Evolutionary conservation across 2,329 filamentous ascomycete species (phyloP).

Genomic region (Fusarium sp.): DNA sequence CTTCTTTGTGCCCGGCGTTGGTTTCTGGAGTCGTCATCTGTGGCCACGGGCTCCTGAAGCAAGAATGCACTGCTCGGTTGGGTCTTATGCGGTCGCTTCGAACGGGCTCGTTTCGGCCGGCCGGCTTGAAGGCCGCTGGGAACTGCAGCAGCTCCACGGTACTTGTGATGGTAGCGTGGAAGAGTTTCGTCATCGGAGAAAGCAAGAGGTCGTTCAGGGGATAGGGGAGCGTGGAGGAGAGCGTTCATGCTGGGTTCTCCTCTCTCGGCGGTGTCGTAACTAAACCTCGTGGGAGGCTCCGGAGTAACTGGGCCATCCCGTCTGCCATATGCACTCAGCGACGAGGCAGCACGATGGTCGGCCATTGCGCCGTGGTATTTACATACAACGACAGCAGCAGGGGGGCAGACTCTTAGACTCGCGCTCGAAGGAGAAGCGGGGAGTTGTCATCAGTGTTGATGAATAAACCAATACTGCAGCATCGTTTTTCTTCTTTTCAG

Average conservation of each 20-base stretch:
- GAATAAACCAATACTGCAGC: constrained; percentile 30
- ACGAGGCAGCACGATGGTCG: constrained; percentile 35
- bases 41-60: constrained; percentile 54
- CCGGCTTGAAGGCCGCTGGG: constrained; percentile 29
- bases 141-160: constrained; percentile 24
- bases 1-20: constrained; percentile 42
- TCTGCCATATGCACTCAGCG: constrained; percentile 36
- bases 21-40: constrained; percentile 43
- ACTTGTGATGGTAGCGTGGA: constrained; percentile 32
- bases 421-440: constrained; percentile 21
- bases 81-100: constrained; percentile 50
- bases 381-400: constrained; percentile 30
- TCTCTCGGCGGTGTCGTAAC: constrained; percentile 38
- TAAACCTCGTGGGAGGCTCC: constrained; percentile 39
- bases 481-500: constrained; percentile 32
- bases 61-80: constrained; percentile 61
- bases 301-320: constrained; percentile 39
- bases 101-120: constrained; percentile 37
- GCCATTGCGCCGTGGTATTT: constrained; percentile 38
- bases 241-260: constrained; percentile 39
- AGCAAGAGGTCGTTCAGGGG: constrained; percentile 39
- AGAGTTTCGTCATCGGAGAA: constrained; percentile 43
- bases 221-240: constrained; percentile 32
- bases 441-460: constrained; percentile 31
- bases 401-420: constrained; percentile 18